Percentiles rank a stretch among this genome's conserved stretches.
These are phyloP conservation scores for Pisolithus orientalis DNA, from an alignment of 768 basidiomycete genomes.

Conservation along the genomic window DNA sequence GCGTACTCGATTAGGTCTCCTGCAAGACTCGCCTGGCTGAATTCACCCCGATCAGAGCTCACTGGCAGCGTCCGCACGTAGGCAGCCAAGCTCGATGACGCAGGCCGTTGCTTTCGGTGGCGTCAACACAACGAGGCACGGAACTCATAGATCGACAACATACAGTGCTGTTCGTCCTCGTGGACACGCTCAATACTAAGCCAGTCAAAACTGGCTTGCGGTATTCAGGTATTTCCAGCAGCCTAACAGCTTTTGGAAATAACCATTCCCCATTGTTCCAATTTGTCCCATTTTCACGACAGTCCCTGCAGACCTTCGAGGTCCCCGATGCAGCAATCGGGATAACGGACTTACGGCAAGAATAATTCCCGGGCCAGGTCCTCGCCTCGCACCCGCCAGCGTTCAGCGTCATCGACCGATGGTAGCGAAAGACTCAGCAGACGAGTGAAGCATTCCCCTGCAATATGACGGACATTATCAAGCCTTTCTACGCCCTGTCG, in stretches of 20 bases:
- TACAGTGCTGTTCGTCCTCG: constrained; percentile 82
- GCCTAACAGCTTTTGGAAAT: constrained; percentile 64
- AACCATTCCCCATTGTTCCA: constrained; percentile 76
- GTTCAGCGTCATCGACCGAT: constrained; percentile 28
- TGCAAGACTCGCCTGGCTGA: constrained; percentile 47
- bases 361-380: constrained; percentile 49
- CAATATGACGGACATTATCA: constrained; percentile 82
- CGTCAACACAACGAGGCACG: constrained; percentile 11
- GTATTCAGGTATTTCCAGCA: constrained; percentile 60
- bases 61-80: constrained; percentile 54
- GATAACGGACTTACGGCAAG: constrained; percentile 33
- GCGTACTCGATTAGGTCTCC: constrained; percentile 53
- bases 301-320: constrained; percentile 23
- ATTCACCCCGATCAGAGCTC: constrained; percentile 25
- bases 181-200: constrained; percentile 72
- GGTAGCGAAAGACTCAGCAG: constrained; percentile 47
- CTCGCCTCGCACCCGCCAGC: constrained; percentile 49
- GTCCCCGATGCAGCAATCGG: neutral
- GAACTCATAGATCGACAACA: constrained; percentile 24
- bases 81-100: constrained; percentile 50
- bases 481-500: constrained; percentile 90
- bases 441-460: constrained; percentile 54
- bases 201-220: constrained; percentile 60
- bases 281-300: constrained; percentile 24
- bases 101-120: constrained; percentile 56